Evolutionary conservation across 2,329 filamentous ascomycete genomes (phyloP).

Genomic region (Aureobasidium vineae): DNA sequence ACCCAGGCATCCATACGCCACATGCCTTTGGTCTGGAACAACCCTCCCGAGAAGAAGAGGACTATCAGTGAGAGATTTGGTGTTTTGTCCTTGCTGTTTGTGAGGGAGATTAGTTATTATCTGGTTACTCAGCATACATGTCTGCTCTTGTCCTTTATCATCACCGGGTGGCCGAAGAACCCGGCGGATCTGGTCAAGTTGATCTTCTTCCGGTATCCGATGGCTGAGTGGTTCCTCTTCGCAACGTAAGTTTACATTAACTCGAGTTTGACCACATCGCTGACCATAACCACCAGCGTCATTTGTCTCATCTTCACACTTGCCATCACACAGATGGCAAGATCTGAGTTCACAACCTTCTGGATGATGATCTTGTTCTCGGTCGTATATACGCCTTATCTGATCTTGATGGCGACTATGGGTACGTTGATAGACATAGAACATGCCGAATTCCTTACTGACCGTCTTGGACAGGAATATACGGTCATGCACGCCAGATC

Average conservation of each 20-base stretch:
- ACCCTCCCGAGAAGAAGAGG: constrained; percentile 42
- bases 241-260: constrained; percentile 28
- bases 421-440: constrained; percentile 32
- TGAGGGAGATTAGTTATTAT: constrained; percentile 51
- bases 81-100: constrained; percentile 47
- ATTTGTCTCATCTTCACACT: constrained; percentile 48
- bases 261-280: constrained; percentile 35
- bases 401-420: constrained; percentile 47
- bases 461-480: constrained; percentile 33
- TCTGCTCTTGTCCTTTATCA: constrained; percentile 48
- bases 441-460: not conserved
- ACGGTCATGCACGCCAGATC: constrained; percentile 49
- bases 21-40: constrained; percentile 45
- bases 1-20: constrained; percentile 50
- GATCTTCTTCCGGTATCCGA: constrained; percentile 51
- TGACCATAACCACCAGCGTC: constrained; percentile 31
- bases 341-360: constrained; percentile 48
- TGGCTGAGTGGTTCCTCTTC: constrained; percentile 48
- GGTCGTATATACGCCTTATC: constrained; percentile 45
- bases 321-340: constrained; percentile 48
- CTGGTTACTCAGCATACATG: constrained; percentile 52
- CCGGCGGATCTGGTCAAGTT: constrained; percentile 42
- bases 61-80: constrained; percentile 45
- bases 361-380: constrained; percentile 47
- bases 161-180: constrained; percentile 46